Conservation (phyloP, 2,329 filamentous ascomycete species). For the Thyridium curvatum region DNA sequence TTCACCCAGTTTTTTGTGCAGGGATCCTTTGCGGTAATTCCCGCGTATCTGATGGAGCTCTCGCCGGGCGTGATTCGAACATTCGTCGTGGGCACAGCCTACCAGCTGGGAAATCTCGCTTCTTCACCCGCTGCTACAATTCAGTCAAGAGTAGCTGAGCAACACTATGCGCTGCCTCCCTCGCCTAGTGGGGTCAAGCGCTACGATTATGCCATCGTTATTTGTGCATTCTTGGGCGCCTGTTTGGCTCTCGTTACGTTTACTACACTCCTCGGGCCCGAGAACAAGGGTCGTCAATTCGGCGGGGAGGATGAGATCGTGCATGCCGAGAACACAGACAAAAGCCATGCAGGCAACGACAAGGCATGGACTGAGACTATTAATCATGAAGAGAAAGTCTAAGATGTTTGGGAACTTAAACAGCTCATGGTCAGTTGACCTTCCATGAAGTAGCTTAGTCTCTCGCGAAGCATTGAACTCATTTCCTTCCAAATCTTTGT, state of each 20-base stretch:
- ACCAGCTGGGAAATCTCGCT: slow-evolving; percentile 73
- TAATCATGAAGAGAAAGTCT: too few species aligned
- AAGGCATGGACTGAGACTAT: too few species aligned
- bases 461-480: too few species aligned
- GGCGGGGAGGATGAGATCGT: slow-evolving; percentile 47
- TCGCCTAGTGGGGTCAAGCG: slow-evolving; percentile 43
- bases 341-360: background rate
- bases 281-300: slow-evolving; percentile 67
- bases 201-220: slow-evolving; percentile 69
- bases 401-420: too few species aligned
- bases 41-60: slow-evolving; percentile 73
- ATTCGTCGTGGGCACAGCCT: slow-evolving; percentile 67
- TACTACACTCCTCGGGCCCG: slow-evolving; percentile 65
- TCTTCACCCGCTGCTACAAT: slow-evolving; percentile 67
- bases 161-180: slow-evolving; percentile 18
- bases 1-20: slow-evolving; percentile 68
- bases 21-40: slow-evolving; percentile 71
- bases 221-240: slow-evolving; percentile 72
- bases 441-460: too few species aligned
- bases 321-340: slow-evolving; percentile 9
- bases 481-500: too few species aligned
- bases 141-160: slow-evolving; percentile 46
- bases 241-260: slow-evolving; percentile 51
- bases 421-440: too few species aligned
- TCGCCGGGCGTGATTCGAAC: slow-evolving; percentile 67